Base-by-base conservation (phyloP, 345 rosid species). In the Streptanthus diversifolius region DNA sequence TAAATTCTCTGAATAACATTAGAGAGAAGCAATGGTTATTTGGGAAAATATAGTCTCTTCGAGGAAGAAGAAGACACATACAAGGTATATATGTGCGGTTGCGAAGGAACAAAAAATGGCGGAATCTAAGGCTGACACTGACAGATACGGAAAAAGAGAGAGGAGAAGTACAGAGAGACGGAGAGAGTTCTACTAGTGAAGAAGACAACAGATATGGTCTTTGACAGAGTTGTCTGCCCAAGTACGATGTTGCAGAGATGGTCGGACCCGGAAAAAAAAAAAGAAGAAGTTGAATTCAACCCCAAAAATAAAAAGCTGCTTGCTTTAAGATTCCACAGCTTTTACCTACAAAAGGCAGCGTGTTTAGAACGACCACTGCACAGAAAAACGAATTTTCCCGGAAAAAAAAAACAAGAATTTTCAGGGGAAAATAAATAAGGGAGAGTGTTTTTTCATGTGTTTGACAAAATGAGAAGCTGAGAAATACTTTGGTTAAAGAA, bases 191-290 rank as follows among this genome's bases (percentile, higher is more conserved):
- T 47, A 2, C 30, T n/a, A 33, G 24, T 39, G 47, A 64, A 44
- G 61, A 57, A 75, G 79, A 75, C 74, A 67, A 67, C 19, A 18
- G 48, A 68, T 63, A 22, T 75, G 72, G 74, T 75, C 74, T 68
- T 52, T 4, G 49, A 43, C 63, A 68, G 57, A 19, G 30, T 51
- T 75, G 74, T 75, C 79, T 68, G 56, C 39, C 33, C 22, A 8
- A 75, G 74, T 75, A 75, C 74, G 79, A 75, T 61, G 79, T 60
- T 68, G 74, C 79, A 75, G 74, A 68, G 64, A 44, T 61, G 79
- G 79, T 75, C 74, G 74, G 79, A 75, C 55, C 74, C 14, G 35
- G 1, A 55, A 52, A 33, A 21, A 19, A 27, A 19, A 14, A 44
- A 30, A 48, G n/a, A 49, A 15, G 13, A 37, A 39, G 56, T 63